phyloP scores from a whole-genome alignment of 345 rosid species.

The Alliaria petiolata region DNA sequence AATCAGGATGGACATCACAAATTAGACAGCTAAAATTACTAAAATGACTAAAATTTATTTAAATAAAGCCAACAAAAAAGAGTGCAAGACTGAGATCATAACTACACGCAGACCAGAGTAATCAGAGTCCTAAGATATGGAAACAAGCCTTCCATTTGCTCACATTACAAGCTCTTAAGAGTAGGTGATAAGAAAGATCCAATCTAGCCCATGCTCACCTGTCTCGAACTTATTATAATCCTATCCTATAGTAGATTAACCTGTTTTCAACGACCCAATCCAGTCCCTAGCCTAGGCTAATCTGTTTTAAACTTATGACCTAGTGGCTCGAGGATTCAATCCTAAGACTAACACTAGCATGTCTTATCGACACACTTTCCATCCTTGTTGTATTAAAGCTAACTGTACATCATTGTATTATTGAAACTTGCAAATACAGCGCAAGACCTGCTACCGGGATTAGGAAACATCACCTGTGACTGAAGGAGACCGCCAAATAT shows the following conservation, averaged over 20 bases:
- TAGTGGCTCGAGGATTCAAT: not conserved
- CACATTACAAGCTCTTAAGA: not conserved
- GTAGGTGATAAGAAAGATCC: too few relatives aligned
- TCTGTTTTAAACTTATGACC: not conserved
- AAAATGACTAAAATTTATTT: not conserved
- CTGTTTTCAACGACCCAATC: too few relatives aligned
- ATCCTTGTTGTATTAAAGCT: not conserved
- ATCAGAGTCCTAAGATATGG: not conserved
- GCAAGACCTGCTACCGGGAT: not conserved
- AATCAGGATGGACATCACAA: not conserved
- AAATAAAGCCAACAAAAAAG: not conserved
- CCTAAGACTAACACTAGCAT: not conserved
- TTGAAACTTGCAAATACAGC: not conserved
- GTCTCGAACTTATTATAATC: too few relatives aligned
- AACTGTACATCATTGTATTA: not conserved
- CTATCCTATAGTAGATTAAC: too few relatives aligned
- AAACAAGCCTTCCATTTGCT: not conserved
- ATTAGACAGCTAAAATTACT: not conserved
- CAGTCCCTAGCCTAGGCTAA: too few relatives aligned
- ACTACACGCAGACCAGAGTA: not conserved
- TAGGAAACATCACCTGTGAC: slow-evolving; percentile 65
- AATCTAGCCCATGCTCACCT: too few relatives aligned
- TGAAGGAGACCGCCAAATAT: slow-evolving; percentile 94
- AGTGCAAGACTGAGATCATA: not conserved
- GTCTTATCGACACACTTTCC: not conserved